Evolutionary conservation across 495 filamentous ascomycete genomes (phyloP), one percentile per base, ranked within the genome.

Genomic region (Emericellopsis terricola): DNA sequence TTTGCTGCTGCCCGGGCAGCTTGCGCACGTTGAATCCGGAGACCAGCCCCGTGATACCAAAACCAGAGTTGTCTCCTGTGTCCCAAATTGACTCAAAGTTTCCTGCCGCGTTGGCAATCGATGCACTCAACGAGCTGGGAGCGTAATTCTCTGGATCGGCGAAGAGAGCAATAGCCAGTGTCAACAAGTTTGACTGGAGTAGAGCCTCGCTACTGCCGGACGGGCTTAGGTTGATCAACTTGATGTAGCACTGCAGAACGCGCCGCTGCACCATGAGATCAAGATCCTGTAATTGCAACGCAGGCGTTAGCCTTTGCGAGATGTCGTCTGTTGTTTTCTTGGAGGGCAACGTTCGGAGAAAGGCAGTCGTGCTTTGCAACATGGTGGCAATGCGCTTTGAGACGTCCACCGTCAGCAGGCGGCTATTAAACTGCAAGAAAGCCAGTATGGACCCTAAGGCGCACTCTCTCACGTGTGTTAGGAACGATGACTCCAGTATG

Each of bases 21-120:
- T 65, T 64, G 41, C 68, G 69, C 18, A 81, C 58, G 36, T 78
- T 69, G 49, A 89, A 82, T 2, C 83, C 81, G 17, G 73, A 62
- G 4, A 92, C 71, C 20, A 94, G 62, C 14, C 87, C 81, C 10
- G 81, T 89, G 13, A 96, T 73, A 1, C 89, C 89, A 55, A 91
- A 96, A 1, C 83, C 89, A 40, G 74, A 82, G 49, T 94, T 96
- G 49, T 99, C 89, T 10, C 75, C 81, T 26, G 91, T 67, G 36
- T 96, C 89, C 89, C 89, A 99, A 15, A 99, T 67, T 2, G 67
- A 80, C 39, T 99, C 89, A 46, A 96, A 94, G 19, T 71, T 78
- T 0, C 78, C 81, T 3, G 82, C 77, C n/a, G 87, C 79, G 39
- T 72, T 87, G 3, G 86, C 87, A 45, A 99, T 96, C 1, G 85